Evolutionary conservation across 768 basidiomycete species (phyloP).

Genomic region (Xerocomellus dryophilus): DNA sequence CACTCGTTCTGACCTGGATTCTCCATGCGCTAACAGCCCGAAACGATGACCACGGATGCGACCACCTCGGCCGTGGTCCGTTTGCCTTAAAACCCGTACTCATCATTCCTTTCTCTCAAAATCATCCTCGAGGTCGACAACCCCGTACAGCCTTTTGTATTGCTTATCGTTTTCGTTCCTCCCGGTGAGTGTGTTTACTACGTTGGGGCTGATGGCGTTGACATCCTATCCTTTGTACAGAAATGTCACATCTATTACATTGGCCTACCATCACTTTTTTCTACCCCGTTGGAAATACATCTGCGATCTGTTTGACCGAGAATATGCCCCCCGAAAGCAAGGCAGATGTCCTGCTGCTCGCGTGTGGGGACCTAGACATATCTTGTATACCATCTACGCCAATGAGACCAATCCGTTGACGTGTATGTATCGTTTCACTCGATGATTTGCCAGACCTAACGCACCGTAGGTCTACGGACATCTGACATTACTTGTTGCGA

Average conservation of each 20-base stretch:
- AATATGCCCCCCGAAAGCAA: slow-evolving; percentile 43
- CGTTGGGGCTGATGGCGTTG: neutral
- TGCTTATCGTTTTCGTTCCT: neutral
- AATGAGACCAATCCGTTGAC: slow-evolving; percentile 9
- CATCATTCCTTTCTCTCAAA: neutral
- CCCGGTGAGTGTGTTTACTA: neutral
- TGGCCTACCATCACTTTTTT: slow-evolving; percentile 37
- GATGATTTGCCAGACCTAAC: neutral
- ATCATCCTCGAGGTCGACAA: neutral
- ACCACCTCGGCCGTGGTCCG: neutral
- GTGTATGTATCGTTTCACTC: slow-evolving; percentile 1
- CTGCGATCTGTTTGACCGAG: slow-evolving; percentile 48
- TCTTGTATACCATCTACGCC: slow-evolving; percentile 45
- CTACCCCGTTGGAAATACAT: slow-evolving; percentile 59
- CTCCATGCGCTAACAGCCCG: neutral
- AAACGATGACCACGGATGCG: neutral
- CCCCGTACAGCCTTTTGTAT: neutral
- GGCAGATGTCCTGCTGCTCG: slow-evolving; percentile 44
- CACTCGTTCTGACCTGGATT: slow-evolving; percentile 5
- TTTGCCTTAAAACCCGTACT: neutral
- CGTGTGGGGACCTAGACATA: slow-evolving; percentile 55
- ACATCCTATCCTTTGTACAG: neutral
- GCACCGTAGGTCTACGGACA: slow-evolving; percentile 6
- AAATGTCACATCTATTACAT: slow-evolving; percentile 18
- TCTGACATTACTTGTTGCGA: slow-evolving; percentile 33